A percentile compares a stretch with the other conserved stretches of the same genome.
These are phyloP conservation scores for Lachnellula cervina DNA, from an alignment of 2,329 filamentous ascomycete species.

Conservation along the genomic window DNA sequence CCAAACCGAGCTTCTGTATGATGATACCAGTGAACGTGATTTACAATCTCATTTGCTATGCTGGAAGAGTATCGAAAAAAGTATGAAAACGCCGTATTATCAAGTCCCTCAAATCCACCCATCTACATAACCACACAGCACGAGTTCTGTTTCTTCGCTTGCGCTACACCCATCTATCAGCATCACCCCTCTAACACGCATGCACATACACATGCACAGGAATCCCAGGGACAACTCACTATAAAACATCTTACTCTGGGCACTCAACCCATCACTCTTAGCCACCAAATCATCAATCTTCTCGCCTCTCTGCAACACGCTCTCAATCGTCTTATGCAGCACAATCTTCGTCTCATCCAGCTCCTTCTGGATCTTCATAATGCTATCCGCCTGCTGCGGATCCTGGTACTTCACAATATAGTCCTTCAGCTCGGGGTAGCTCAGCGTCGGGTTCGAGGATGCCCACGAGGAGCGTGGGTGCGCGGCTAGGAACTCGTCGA, in stretches of 20 bases:
- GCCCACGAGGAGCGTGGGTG: conserved; percentile 68
- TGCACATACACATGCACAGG: not conserved
- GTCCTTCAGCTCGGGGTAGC: conserved; percentile 71
- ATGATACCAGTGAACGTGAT: not conserved
- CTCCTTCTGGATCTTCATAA: conserved; percentile 94
- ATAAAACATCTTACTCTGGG: conserved; percentile 98
- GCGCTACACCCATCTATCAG: conserved; percentile 35
- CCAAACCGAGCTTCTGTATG: not conserved
- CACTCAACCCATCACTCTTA: conserved; percentile 87
- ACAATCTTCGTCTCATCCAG: conserved; percentile 97
- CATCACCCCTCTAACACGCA: not conserved
- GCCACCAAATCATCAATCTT: conserved; percentile 92
- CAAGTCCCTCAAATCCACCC: not conserved
- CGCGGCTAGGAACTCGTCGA: conserved; percentile 79
- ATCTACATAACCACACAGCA: conserved; percentile 67
- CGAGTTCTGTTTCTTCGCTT: conserved; percentile 77
- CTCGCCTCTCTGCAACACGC: conserved; percentile 82
- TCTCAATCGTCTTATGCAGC: conserved; percentile 94
- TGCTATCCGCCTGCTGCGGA: conserved; percentile 82
- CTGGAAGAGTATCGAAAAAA: conserved; percentile 15
- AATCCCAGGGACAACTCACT: conserved; percentile 44
- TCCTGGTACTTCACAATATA: conserved; percentile 65
- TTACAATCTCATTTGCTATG: conserved; percentile 18
- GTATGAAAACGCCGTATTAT: conserved; percentile 16
- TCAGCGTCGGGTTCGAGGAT: conserved; percentile 47